Evolutionary conservation across 108 stramenopile genomes (phyloP).

Genomic region (Phaeodactylum tricornutum): DNA sequence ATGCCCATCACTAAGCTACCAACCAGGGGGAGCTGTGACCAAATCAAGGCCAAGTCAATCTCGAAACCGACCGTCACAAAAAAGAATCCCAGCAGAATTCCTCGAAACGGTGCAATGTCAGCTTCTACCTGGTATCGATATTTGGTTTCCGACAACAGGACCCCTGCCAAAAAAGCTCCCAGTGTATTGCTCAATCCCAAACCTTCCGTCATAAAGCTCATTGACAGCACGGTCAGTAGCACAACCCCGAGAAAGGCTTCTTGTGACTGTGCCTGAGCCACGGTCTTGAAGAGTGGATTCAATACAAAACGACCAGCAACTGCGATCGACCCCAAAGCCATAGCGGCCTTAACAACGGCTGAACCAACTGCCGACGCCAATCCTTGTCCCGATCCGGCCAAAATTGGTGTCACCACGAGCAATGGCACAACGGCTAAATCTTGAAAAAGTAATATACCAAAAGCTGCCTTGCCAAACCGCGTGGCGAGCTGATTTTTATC

Average conservation of each 20-base stretch:
- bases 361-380: conserved; percentile 72
- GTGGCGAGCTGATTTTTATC: conserved; percentile 92
- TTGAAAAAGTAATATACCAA: conserved; percentile 89
- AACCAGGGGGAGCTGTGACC: conserved; percentile 54
- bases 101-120: conserved; percentile 93
- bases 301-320: conserved; percentile 75
- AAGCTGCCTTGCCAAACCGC: conserved; percentile 86
- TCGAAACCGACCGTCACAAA: conserved; percentile 96
- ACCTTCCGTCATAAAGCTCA: conserved; percentile 92
- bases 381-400: conserved; percentile 78
- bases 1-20: conserved; percentile 71
- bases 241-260: conserved; percentile 93
- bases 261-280: conserved; percentile 76
- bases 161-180: conserved; percentile 94
- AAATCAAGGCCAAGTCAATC: conserved; percentile 79
- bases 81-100: conserved; percentile 89
- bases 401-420: conserved; percentile 87
- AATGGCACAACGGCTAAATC: conserved; percentile 94
- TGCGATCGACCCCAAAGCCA: conserved; percentile 83
- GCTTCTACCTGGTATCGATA: conserved; percentile 93
- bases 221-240: conserved; percentile 83
- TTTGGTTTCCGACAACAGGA: conserved; percentile 90
- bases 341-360: conserved; percentile 78
- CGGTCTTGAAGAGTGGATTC: conserved; percentile 83
- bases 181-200: conserved; percentile 91